These are phyloP conservation scores for Hyphodiscus hymeniophilus DNA, from an alignment of 495 filamentous ascomycete species.

Conservation along the genomic window DNA sequence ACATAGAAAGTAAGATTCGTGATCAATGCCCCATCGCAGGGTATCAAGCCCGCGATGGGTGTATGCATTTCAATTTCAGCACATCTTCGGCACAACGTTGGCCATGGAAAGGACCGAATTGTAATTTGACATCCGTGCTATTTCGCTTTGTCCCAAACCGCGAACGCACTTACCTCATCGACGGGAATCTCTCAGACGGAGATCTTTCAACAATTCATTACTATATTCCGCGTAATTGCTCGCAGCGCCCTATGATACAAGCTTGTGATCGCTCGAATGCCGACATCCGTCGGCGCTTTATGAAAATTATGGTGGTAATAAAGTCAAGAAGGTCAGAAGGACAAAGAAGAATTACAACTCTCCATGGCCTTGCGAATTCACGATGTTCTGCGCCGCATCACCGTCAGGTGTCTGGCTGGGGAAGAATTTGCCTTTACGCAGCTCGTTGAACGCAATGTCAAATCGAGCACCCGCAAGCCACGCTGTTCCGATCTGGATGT, in stretches of 20 bases:
- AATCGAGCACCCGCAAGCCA: conserved; percentile 45
- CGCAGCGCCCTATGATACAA: neutral
- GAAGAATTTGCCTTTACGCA: conserved; percentile 39
- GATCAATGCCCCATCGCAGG: conserved; percentile 12
- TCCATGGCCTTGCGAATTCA: conserved; percentile 14
- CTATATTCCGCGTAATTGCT: conserved; percentile 10
- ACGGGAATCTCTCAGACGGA: too few species aligned
- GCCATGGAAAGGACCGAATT: conserved; percentile 70
- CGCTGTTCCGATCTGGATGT: conserved; percentile 26
- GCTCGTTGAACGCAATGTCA: conserved; percentile 50
- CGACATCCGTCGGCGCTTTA: neutral
- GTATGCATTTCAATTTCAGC: conserved; percentile 40
- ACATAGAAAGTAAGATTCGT: neutral
- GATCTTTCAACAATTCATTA: conserved; percentile 1
- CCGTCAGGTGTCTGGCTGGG: conserved; percentile 7
- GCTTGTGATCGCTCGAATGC: neutral
- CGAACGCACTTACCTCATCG: conserved; percentile 1
- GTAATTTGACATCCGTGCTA: conserved; percentile 99
- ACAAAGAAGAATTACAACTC: conserved; percentile 18
- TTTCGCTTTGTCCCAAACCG: neutral
- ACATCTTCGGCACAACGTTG: conserved; percentile 83
- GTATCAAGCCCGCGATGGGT: too few species aligned
- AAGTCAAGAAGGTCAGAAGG: neutral
- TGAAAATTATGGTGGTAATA: neutral
- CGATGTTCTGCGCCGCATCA: conserved; percentile 7